Evolutionary conservation across 768 basidiomycete species (phyloP).

Genomic region (Phlegmacium glaucopus): DNA sequence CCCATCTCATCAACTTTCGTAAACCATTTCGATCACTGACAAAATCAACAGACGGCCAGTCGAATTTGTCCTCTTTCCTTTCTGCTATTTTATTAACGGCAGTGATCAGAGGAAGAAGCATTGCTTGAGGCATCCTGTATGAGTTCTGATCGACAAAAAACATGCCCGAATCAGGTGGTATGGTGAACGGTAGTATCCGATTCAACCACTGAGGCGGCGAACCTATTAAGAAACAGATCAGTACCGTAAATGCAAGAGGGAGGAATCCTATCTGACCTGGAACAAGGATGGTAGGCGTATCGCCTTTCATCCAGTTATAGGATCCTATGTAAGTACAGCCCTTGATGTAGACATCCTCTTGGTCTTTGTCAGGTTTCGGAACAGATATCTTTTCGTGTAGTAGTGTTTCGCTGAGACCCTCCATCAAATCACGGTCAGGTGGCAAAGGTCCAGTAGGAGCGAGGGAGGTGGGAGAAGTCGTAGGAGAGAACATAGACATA

Average conservation of each 20-base stretch:
- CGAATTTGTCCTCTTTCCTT: constrained; percentile 31
- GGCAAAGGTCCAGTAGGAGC: constrained; percentile 20
- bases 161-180: constrained; percentile 47
- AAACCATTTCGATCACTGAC: constrained; percentile 67
- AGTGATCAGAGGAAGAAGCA: constrained; percentile 50
- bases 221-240: constrained; percentile 34
- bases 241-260: neutral
- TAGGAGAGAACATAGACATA: constrained; percentile 3
- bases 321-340: constrained; percentile 43
- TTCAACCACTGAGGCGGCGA: constrained; percentile 55
- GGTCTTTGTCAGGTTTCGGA: constrained; percentile 14
- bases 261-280: constrained; percentile 27
- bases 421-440: constrained; percentile 33
- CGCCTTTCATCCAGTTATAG: constrained; percentile 45
- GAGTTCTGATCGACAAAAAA: constrained; percentile 55
- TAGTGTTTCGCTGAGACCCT: constrained; percentile 27
- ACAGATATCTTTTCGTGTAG: constrained; percentile 22
- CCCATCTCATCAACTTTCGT: constrained; percentile 61
- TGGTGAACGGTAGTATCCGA: constrained; percentile 41
- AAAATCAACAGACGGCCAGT: constrained; percentile 42
- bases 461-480: neutral
- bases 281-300: constrained; percentile 46
- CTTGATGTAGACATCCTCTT: constrained; percentile 30
- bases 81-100: constrained; percentile 46
- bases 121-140: constrained; percentile 29